phyloP scores from a whole-genome alignment of 352 stramenopile genomes.

The Pythium biforme region DNA sequence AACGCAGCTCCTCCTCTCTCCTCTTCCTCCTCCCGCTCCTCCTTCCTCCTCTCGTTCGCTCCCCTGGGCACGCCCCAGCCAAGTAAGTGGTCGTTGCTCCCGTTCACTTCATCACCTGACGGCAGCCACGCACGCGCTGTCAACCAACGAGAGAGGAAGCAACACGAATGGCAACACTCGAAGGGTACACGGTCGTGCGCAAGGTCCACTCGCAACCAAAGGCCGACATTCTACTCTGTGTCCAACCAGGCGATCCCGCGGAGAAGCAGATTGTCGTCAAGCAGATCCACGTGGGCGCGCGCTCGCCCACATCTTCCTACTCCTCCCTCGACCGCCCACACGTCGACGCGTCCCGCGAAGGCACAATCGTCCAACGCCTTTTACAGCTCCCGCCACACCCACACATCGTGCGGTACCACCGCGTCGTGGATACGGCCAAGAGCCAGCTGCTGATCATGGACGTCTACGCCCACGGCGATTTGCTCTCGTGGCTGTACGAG shows the following conservation, averaged over 20 bases:
- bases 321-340: too few relatives aligned
- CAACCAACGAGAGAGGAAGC: neutral
- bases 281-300: constrained; percentile 6
- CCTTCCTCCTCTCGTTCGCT: too few relatives aligned
- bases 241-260: neutral
- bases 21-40: too few relatives aligned
- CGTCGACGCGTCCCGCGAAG: neutral
- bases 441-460: constrained; percentile 2
- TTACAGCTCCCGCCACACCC: neutral
- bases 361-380: neutral
- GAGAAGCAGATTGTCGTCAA: constrained; percentile 2
- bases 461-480: neutral
- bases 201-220: constrained; percentile 2
- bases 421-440: neutral
- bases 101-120: too few relatives aligned
- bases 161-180: neutral
- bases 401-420: constrained; percentile 1
- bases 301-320: neutral
- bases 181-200: neutral
- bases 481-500: constrained; percentile 8
- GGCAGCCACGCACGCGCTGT: too few relatives aligned
- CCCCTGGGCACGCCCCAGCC: too few relatives aligned
- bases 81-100: too few relatives aligned
- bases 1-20: too few relatives aligned
- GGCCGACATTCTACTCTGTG: constrained; percentile 1